A percentile compares a stretch with the other conserved stretches of the same genome.
Conservation (phyloP, 768 basidiomycete species). For the Pisolithus sp. region DNA sequence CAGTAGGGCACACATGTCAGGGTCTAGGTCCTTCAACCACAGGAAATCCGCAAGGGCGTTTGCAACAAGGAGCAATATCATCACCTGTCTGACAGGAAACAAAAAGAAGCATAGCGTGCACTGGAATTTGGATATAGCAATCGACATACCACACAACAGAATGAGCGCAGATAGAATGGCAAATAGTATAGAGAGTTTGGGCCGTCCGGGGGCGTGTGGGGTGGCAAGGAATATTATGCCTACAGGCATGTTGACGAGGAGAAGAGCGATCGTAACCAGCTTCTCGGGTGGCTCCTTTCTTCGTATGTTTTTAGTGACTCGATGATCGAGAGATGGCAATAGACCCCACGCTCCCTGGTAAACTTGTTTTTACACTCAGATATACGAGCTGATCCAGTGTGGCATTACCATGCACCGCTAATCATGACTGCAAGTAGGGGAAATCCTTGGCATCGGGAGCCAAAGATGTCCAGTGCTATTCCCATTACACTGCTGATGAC, state of each 20-base stretch:
- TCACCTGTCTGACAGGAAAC: slow-evolving; percentile 45
- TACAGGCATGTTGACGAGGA: slow-evolving; percentile 70
- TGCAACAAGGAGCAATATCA: slow-evolving; percentile 62
- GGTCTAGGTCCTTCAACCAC: slow-evolving; percentile 50
- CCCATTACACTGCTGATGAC: too few relatives aligned
- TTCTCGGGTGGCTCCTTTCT: slow-evolving; percentile 32
- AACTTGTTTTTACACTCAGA: slow-evolving; percentile 35
- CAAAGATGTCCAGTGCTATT: too few relatives aligned
- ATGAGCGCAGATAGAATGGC: slow-evolving; percentile 56
- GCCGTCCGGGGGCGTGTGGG: slow-evolving; percentile 68
- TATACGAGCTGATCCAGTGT: background rate
- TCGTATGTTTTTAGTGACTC: slow-evolving; percentile 26
- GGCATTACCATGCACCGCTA: slow-evolving; percentile 48
- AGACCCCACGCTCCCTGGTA: slow-evolving; percentile 86
- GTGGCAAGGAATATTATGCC: slow-evolving; percentile 67
- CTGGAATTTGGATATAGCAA: background rate
- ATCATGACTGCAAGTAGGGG: slow-evolving; percentile 82
- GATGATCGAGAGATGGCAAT: slow-evolving; percentile 90
- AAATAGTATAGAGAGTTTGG: slow-evolving; percentile 63
- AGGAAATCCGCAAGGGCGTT: slow-evolving; percentile 63
- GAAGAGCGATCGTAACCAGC: slow-evolving; percentile 62
- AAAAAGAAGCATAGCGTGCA: background rate
- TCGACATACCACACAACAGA: slow-evolving; percentile 68
- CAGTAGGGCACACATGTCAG: slow-evolving; percentile 91
- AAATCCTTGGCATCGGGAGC: too few relatives aligned